phyloP scores from a whole-genome alignment of 371 early-diverging fungal genomes.

The Syncephalastrum contaminatum region DNA sequence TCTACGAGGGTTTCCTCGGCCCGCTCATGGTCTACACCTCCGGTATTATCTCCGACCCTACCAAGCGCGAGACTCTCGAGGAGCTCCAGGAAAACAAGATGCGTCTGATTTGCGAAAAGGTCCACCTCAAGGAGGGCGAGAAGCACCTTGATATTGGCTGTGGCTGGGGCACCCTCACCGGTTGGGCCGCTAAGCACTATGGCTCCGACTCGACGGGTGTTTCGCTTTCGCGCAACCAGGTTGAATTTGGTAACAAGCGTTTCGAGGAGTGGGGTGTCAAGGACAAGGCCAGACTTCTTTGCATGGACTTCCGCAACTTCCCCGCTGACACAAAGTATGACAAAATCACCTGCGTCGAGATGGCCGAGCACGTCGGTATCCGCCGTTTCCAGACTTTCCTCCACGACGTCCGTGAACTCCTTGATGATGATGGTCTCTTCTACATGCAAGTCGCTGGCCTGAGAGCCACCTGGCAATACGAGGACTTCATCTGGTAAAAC shows the following conservation, averaged over 20 bases:
- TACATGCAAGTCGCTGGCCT: conserved; percentile 97
- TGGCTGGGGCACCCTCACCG: conserved; percentile 96
- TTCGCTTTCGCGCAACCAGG: conserved; percentile 91
- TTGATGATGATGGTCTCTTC: conserved; percentile 97
- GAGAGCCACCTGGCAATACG: conserved; percentile 85
- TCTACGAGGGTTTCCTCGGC: conserved; percentile 93
- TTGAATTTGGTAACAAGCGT: conserved; percentile 82
- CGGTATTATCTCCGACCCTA: conserved; percentile 81
- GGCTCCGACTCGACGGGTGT: conserved; percentile 90
- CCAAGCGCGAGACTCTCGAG: conserved; percentile 84
- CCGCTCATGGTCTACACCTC: conserved; percentile 95
- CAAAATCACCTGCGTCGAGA: conserved; percentile 94
- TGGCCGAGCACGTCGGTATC: conserved; percentile 98
- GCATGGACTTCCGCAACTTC: conserved; percentile 97
- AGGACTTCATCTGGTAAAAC: conserved; percentile 77
- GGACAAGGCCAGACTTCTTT: conserved; percentile 75
- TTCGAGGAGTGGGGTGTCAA: conserved; percentile 83
- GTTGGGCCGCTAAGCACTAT: conserved; percentile 88
- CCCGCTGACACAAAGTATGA: conserved; percentile 82
- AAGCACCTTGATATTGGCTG: conserved; percentile 96
- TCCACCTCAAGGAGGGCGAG: conserved; percentile 87
- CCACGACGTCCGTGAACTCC: conserved; percentile 87
- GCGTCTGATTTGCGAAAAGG: conserved; percentile 83
- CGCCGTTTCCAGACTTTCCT: conserved; percentile 90
- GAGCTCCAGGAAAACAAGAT: conserved; percentile 95